phyloP scores from a whole-genome alignment of 1,284 basidiomycete genomes.

The Moesziomyces aphidis region DNA sequence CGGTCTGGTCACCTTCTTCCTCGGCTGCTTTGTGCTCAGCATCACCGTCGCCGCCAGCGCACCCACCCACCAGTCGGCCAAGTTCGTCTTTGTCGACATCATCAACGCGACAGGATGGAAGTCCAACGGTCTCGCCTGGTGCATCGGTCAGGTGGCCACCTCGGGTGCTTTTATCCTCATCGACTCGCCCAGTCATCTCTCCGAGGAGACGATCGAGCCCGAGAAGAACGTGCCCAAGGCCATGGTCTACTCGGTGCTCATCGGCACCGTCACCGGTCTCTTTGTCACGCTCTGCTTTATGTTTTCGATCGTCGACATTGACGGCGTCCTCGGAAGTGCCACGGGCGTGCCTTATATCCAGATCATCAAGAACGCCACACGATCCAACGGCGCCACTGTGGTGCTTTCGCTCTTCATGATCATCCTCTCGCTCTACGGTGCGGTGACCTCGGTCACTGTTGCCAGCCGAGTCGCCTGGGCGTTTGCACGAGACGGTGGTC shows the following conservation, averaged over 20 bases:
- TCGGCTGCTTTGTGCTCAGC: constrained; percentile 34
- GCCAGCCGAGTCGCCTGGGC: constrained; percentile 36
- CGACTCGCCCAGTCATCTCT: constrained; percentile 37
- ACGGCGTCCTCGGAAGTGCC: constrained; percentile 26
- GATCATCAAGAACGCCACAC: constrained; percentile 33
- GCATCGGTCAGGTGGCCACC: constrained; percentile 29
- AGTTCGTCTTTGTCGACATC: constrained; percentile 36
- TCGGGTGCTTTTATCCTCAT: constrained; percentile 34
- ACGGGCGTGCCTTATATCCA: constrained; percentile 30
- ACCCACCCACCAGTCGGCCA: constrained; percentile 26
- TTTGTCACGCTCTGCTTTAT: constrained; percentile 40
- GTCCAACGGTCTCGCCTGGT: constrained; percentile 30
- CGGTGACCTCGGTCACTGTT: constrained; percentile 27
- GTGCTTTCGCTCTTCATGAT: constrained; percentile 36
- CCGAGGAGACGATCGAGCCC: constrained; percentile 34
- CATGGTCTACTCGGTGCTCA: constrained; percentile 35
- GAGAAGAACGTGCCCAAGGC: constrained; percentile 39
- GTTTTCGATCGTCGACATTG: constrained; percentile 38
- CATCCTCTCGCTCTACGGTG: constrained; percentile 32
- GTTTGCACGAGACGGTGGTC: constrained; percentile 34
- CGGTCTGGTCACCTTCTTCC: constrained; percentile 27
- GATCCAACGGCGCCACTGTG: constrained; percentile 30
- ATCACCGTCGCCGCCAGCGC: constrained; percentile 32
- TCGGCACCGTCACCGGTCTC: constrained; percentile 28
- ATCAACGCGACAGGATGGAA: constrained; percentile 29